These are phyloP conservation scores for Talaromyces sp. DNA, from an alignment of 2,329 filamentous ascomycete genomes.

Conservation along the genomic window DNA sequence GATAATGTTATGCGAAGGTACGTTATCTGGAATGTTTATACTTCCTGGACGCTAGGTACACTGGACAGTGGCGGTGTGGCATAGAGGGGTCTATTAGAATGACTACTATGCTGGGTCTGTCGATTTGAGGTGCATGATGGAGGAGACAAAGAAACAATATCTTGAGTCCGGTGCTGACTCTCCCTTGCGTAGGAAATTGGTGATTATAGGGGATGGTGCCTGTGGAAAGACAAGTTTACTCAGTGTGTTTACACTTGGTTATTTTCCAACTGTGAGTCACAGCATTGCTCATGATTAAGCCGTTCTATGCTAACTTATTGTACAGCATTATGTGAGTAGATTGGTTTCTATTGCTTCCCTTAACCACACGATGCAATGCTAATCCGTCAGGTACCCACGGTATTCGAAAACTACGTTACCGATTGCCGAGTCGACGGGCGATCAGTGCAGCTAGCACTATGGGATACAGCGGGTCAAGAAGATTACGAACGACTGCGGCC, in stretches of 20 bases:
- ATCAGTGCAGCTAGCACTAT: slow-evolving; percentile 94
- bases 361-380: background rate
- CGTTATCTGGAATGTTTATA: slow-evolving; percentile 20
- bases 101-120: too few species aligned
- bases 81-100: background rate
- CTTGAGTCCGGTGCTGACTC: slow-evolving; percentile 14
- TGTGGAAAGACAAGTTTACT: slow-evolving; percentile 97
- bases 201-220: slow-evolving; percentile 94
- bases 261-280: slow-evolving; percentile 85
- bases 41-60: background rate
- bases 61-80: background rate
- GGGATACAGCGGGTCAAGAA: slow-evolving; percentile 99
- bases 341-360: background rate
- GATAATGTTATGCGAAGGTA: slow-evolving; percentile 54
- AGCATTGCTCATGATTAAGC: background rate
- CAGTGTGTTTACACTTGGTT: slow-evolving; percentile 95
- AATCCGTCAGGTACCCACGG: slow-evolving; percentile 71
- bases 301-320: slow-evolving; percentile 6
- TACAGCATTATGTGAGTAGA: slow-evolving; percentile 44
- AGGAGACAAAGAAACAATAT: background rate
- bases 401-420: slow-evolving; percentile 99
- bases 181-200: slow-evolving; percentile 65
- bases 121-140: background rate
- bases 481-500: slow-evolving; percentile 95
- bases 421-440: slow-evolving; percentile 98